Evolutionary conservation across 1,284 basidiomycete genomes (phyloP), one percentile per base, ranked within the genome.

Genomic region (Testicularia cyperi): DNA sequence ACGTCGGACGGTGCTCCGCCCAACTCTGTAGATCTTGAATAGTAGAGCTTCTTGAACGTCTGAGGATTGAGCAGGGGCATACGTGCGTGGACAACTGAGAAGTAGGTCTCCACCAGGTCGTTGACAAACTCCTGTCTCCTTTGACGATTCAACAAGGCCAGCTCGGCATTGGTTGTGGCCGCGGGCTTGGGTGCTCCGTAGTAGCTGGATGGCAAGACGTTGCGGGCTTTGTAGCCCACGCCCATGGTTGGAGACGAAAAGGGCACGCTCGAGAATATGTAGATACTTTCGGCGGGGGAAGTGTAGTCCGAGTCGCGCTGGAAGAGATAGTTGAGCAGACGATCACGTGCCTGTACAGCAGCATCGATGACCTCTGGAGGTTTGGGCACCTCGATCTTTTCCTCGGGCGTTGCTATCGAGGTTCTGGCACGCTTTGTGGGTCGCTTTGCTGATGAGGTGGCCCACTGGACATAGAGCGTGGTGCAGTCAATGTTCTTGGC

Each of bases 1-100:
- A 86, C 83, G 31, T 87, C 86, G 47, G 88, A 83, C 2, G 66
- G 54, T 13, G 63, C 34, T 10, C 55, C 57, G 36, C 67, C 61
- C 0, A 56, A 31, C 32, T 68, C 62, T 19, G 47, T 26, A 15
- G 44, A 38, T 6, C 46, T 44, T 25, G 61, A 49, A 33, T 55
- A 58, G 40, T 52, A 68, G 25, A 51, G 39, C 42, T 53, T 48
- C 28, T 46, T 44, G 38, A 68, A 69, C 6, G 38, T 38, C 29
- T 56, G 45, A 6, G 60, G 53, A 19, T 71, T 62, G 15, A 71
- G 40, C 30, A 71, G 39, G 9, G 68, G 64, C 12, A 67, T 26
- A 6, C 68, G 52, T 2, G 55, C 45, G 38, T 71, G 67, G 23
- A 71, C 66, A 2, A 68, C 55, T 8, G 47, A 53, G 20, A 71